phyloP scores from a whole-genome alignment of 1,284 basidiomycete genomes.

The Fomitopsis betulina region DNA sequence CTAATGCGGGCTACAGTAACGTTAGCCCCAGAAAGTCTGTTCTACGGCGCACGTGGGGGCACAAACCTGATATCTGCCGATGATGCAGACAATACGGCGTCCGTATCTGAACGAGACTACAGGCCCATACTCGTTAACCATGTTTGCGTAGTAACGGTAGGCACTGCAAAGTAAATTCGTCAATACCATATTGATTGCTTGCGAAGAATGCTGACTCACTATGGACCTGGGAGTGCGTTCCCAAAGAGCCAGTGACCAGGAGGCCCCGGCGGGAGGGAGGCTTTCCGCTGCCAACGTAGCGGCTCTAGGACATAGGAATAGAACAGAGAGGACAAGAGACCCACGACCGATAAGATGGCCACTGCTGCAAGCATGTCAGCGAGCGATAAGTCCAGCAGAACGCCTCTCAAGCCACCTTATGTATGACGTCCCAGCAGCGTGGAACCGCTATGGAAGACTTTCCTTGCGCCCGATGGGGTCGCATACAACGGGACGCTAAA shows the following conservation, averaged over 20 bases:
- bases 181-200: too few relatives aligned
- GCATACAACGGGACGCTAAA: not conserved
- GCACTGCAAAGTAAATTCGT: not conserved
- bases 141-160: slow-evolving; percentile 23
- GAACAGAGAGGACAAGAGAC: not conserved
- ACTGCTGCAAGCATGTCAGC: not conserved
- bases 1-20: slow-evolving; percentile 17
- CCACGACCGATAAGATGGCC: not conserved
- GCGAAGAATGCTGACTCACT: not conserved
- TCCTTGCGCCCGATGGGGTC: not conserved
- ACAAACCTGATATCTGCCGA: slow-evolving; percentile 30
- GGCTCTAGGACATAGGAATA: not conserved
- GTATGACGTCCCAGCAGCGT: not conserved
- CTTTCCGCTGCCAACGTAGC: not conserved
- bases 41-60: not conserved
- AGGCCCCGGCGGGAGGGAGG: slow-evolving; percentile 6
- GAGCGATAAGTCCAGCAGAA: not conserved
- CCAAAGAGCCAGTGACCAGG: slow-evolving; percentile 1
- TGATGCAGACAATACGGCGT: slow-evolving; percentile 27
- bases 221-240: not conserved
- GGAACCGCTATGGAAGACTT: not conserved
- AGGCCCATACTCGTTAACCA: slow-evolving; percentile 33
- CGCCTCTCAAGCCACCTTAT: not conserved
- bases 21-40: not conserved
- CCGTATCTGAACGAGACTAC: slow-evolving; percentile 31